Conservation (phyloP, 257 asterid species). For the Solanum sejunctum region DNA sequence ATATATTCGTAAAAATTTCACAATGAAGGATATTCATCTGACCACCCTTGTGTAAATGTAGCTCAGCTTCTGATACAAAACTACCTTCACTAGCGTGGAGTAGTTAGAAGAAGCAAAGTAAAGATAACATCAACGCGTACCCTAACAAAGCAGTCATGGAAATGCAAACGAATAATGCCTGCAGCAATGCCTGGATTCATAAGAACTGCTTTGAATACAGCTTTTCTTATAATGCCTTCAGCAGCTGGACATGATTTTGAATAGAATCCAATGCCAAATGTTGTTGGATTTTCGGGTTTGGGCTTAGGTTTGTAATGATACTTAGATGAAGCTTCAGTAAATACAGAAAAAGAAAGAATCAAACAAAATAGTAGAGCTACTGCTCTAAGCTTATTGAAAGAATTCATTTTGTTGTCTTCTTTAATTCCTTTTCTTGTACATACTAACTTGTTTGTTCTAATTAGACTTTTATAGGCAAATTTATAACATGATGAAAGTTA, state of each 20-base stretch:
- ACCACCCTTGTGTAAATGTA: too few species aligned
- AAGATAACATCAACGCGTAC: background rate
- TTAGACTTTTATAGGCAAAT: background rate
- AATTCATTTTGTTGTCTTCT: background rate
- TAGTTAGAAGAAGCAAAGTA: background rate
- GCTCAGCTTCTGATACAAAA: too few species aligned
- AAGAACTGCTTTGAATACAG: background rate
- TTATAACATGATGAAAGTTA: background rate
- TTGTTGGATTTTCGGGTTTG: background rate
- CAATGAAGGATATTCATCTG: too few species aligned
- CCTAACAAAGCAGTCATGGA: conserved; percentile 3
- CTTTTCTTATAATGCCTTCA: background rate
- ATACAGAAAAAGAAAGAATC: background rate
- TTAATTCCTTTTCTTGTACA: background rate
- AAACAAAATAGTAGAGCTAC: background rate
- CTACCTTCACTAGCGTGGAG: background rate
- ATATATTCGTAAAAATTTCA: too few species aligned
- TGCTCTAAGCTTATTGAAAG: background rate
- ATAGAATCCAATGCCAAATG: background rate
- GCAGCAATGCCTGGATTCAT: background rate
- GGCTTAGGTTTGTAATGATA: background rate
- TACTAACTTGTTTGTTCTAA: background rate
- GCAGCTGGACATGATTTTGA: conserved; percentile 1
- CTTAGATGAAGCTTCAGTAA: background rate
- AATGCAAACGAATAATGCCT: conserved; percentile 2